Evolutionary conservation across 805 yeast genomes (phyloP), one percentile per base, ranked within the genome.

Genomic region (Teunomyces aglyptinius): DNA sequence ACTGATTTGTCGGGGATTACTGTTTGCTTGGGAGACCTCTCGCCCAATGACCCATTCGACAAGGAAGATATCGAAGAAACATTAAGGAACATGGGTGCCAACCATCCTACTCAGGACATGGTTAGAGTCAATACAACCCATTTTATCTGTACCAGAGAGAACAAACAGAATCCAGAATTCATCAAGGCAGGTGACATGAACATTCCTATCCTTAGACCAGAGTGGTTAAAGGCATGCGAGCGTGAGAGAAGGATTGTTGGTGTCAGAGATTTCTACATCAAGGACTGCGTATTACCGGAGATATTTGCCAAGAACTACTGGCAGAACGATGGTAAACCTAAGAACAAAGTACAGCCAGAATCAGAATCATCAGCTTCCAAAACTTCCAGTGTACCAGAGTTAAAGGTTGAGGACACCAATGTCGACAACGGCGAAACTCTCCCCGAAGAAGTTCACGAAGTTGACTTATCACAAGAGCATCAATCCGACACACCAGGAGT

Each of bases 171-270:
- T 43, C 76, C 83, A 13, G 91, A 88, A 64, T 86, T 80, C 70
- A 75, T 82, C 51, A 85, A 82, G 61, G 99, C 98, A 1, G 76
- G 78, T 50, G 90, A 85, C 44, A 80, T 82, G 71, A 94, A 90
- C 61, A 89, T 94, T 46, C 99, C 99, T 2, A 80, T 94, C 33
- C 91, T 94, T 22, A 80, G 96, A 64, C 98, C 99, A 0, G 97
- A 94, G 63, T 94, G 98, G 98, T 72, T 94, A 47, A 85, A 86
- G 65, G 97, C 97, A 0, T 94, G 98, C 70, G 96, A 88, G 57
- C 65, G 77, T 36, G 97, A 91, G 60, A 81, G 94, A 56, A 72
- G 96, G 59, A 83, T 94, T 46, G 96, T 91, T 36, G 97, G 98
- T 22, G 99, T 94, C 12, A 78, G 96, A 58, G 89, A 89, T 54